A percentile compares a stretch with the other conserved stretches of the same genome.
Evolutionary conservation across 2,329 filamentous ascomycete species (phyloP).

Genomic region (Clarireedia homoeocarpa): DNA sequence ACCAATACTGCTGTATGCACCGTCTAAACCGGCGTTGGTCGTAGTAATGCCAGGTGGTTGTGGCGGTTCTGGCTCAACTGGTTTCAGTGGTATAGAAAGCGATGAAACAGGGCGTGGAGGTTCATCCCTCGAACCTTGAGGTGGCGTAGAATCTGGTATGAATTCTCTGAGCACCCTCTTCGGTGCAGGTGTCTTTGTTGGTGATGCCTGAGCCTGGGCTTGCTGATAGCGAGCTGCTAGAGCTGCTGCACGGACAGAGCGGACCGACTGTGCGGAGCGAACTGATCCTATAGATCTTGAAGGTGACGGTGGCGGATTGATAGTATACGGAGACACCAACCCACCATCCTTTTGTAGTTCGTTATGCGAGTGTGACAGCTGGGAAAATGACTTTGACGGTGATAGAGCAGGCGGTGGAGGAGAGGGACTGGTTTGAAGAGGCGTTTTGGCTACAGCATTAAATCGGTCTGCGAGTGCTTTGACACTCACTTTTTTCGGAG

Average conservation of each 20-base stretch:
- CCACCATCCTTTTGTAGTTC: slow-evolving; percentile 1
- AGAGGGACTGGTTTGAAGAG: slow-evolving; percentile 3
- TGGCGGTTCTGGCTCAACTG: background rate
- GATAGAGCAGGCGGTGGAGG: slow-evolving; percentile 13
- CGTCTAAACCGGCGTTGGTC: slow-evolving; percentile 3
- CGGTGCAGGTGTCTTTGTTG: slow-evolving; percentile 11
- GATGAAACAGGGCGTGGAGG: background rate
- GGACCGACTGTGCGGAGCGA: slow-evolving; percentile 16
- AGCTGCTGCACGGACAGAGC: slow-evolving; percentile 3
- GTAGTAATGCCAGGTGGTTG: no score
- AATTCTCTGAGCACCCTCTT: slow-evolving; percentile 10
- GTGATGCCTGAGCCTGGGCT: slow-evolving; percentile 16
- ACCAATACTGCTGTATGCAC: slow-evolving; percentile 4
- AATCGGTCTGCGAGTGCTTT: slow-evolving; percentile 27
- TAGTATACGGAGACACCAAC: slow-evolving; percentile 24
- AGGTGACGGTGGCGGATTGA: slow-evolving; percentile 22
- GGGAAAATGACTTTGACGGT: background rate
- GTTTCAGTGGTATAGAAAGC: slow-evolving; percentile 1
- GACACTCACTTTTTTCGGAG: slow-evolving; percentile 16
- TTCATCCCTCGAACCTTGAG: background rate
- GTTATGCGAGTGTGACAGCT: background rate
- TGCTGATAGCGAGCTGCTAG: background rate
- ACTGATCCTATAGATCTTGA: slow-evolving; percentile 20
- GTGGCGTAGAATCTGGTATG: background rate
- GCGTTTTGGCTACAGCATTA: slow-evolving; percentile 11